Conservation (phyloP, 2,329 filamentous ascomycete genomes). For the Sporothrix luriei region DNA sequence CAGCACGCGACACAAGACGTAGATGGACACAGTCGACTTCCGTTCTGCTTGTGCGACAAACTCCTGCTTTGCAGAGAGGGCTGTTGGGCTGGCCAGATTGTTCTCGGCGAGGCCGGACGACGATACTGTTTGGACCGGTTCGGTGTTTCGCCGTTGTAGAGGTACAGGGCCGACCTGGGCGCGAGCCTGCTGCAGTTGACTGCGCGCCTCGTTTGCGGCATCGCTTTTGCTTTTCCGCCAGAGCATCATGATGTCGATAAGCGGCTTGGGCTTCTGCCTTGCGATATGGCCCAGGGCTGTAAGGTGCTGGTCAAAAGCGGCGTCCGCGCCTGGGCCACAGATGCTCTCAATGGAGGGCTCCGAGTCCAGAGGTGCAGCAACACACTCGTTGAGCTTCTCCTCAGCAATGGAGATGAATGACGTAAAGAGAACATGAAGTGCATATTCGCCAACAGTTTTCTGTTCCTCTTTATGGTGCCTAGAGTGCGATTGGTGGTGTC, state of each 20-base stretch:
- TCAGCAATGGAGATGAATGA: constrained; percentile 97
- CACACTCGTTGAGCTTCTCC: constrained; percentile 88
- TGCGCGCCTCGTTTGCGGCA: constrained; percentile 70
- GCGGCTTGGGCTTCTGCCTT: constrained; percentile 86
- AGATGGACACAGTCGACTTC: constrained; percentile 91
- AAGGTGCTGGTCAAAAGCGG: constrained; percentile 90
- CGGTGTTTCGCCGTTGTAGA: constrained; percentile 72
- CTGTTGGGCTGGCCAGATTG: constrained; percentile 44
- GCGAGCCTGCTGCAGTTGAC: constrained; percentile 58
- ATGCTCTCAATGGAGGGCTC: constrained; percentile 85
- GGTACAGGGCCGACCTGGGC: constrained; percentile 48
- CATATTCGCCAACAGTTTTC: constrained; percentile 97
- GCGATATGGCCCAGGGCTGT: constrained; percentile 92
- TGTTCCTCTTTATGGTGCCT: constrained; percentile 71
- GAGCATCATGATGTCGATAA: constrained; percentile 97
- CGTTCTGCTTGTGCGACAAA: constrained; percentile 80
- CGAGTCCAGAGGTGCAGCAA: constrained; percentile 74
- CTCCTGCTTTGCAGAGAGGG: constrained; percentile 62
- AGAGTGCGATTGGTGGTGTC: constrained; percentile 75
- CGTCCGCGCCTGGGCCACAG: constrained; percentile 86
- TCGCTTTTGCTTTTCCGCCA: constrained; percentile 98
- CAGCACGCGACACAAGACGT: constrained; percentile 89
- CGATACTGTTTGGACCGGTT: constrained; percentile 58
- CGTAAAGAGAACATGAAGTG: constrained; percentile 92
- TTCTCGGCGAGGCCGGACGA: constrained; percentile 40